phyloP scores from a whole-genome alignment of 345 rosid genomes.

The Populus deltoides region DNA sequence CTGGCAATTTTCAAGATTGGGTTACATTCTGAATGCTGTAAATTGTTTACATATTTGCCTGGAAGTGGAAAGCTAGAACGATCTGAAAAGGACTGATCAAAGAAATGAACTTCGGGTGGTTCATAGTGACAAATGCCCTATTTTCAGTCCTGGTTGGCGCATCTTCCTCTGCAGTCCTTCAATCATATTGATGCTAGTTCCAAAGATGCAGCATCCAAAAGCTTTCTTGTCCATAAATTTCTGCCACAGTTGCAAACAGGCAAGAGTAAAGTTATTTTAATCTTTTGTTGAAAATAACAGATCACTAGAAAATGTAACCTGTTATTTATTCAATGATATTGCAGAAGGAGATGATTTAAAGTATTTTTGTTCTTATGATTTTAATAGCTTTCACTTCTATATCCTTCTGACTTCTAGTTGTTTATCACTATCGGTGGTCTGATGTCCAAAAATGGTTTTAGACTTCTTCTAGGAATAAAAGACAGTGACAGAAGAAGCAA shows the following conservation, averaged over 20 bases:
- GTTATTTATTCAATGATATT: constrained; percentile 15
- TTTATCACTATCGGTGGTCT: neutral
- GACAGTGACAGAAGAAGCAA: constrained; percentile 13
- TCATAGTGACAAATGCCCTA: constrained; percentile 20
- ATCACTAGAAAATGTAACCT: neutral
- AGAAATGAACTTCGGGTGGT: constrained; percentile 4
- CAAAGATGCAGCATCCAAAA: constrained; percentile 52
- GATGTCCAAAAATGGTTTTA: neutral
- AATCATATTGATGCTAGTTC: constrained; percentile 48
- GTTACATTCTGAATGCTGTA: constrained; percentile 14
- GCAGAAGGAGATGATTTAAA: neutral
- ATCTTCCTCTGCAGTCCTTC: constrained; percentile 53
- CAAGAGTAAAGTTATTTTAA: constrained; percentile 28
- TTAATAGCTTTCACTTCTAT: neutral
- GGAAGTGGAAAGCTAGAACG: constrained; percentile 11
- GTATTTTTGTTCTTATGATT: neutral
- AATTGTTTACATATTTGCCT: constrained; percentile 16
- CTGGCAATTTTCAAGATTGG: constrained; percentile 15
- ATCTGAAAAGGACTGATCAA: constrained; percentile 5
- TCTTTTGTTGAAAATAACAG: constrained; percentile 5
- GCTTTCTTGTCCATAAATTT: constrained; percentile 43
- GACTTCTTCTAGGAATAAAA: neutral
- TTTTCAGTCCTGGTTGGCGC: constrained; percentile 46
- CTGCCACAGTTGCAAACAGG: constrained; percentile 50
- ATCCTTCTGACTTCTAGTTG: neutral